phyloP scores from a whole-genome alignment of 2,329 filamentous ascomycete genomes.

The Ophiosphaerella korrae region DNA sequence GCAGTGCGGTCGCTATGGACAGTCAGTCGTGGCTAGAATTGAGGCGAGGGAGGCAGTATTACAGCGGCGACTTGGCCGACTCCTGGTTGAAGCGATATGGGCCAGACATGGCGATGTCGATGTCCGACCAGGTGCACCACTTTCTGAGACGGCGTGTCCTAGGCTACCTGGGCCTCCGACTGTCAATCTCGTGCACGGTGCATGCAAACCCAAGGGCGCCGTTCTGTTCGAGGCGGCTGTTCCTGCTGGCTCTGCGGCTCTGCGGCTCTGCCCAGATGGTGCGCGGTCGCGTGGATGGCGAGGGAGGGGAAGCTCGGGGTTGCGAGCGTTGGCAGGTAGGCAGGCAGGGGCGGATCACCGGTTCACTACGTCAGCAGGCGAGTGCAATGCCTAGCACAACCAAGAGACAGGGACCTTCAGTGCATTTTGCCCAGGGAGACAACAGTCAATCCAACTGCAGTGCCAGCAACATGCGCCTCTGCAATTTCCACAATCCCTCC shows the following conservation, averaged over 20 bases:
- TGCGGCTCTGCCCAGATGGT: not conserved
- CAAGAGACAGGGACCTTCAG: not conserved
- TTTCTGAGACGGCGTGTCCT: conserved; percentile 4
- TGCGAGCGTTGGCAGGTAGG: not conserved
- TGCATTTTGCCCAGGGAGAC: not conserved
- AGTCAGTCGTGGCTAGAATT: conserved; percentile 14
- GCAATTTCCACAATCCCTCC: too few relatives aligned
- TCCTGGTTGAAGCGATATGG: conserved; percentile 48
- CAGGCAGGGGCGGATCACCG: conserved; percentile 5
- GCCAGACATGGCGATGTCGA: conserved; percentile 41
- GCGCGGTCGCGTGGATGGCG: not conserved
- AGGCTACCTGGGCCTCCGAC: conserved; percentile 22
- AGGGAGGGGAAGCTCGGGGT: not conserved
- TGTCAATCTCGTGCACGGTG: conserved; percentile 7
- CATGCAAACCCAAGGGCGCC: conserved; percentile 20
- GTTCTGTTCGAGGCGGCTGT: not conserved
- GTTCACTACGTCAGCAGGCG: conserved; percentile 1
- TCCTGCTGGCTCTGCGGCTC: not conserved
- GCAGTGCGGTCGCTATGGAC: conserved; percentile 33
- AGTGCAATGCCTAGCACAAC: not conserved
- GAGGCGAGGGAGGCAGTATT: conserved; percentile 13
- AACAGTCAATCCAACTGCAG: not conserved
- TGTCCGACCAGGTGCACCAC: not conserved
- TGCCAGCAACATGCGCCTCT: too few relatives aligned
- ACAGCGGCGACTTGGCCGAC: conserved; percentile 47